phyloP scores from a whole-genome alignment of 164 flowering plant species.

The Magnolia kwangsiensis region DNA sequence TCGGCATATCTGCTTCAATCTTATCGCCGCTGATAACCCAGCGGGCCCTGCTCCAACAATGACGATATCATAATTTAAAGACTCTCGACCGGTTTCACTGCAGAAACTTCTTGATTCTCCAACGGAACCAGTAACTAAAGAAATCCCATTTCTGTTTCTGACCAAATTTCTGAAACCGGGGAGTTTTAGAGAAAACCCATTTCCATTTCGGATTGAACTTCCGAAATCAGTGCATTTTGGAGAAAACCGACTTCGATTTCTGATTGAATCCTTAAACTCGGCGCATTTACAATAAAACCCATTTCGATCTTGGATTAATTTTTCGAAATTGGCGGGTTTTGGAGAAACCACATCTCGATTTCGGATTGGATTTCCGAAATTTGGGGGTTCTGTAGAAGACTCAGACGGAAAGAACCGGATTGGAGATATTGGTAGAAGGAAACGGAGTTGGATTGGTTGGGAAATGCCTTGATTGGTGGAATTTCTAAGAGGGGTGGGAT shows the following conservation, averaged over 20 bases:
- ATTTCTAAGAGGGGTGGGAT: background rate
- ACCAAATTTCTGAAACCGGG: slow-evolving; percentile 3
- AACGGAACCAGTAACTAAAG: background rate
- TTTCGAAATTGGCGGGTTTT: slow-evolving; percentile 11
- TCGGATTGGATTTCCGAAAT: slow-evolving; percentile 6
- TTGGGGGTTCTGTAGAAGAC: slow-evolving; percentile 11
- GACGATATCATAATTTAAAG: slow-evolving; percentile 76
- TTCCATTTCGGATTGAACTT: background rate
- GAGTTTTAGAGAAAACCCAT: slow-evolving; percentile 20
- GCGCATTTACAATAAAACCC: slow-evolving; percentile 11
- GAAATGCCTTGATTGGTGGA: background rate
- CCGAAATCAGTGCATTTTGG: background rate
- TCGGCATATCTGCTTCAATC: slow-evolving; percentile 81
- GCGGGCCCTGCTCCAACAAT: slow-evolving; percentile 98
- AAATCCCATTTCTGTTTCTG: slow-evolving; percentile 22
- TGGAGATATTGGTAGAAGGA: slow-evolving; percentile 2
- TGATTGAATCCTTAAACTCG: background rate
- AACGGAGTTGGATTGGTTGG: background rate
- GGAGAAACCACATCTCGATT: slow-evolving; percentile 21
- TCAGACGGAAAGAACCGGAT: slow-evolving; percentile 15
- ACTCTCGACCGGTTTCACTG: slow-evolving; percentile 51
- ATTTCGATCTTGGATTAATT: slow-evolving; percentile 12
- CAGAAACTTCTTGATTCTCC: slow-evolving; percentile 40
- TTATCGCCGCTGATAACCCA: slow-evolving; percentile 84
- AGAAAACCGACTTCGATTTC: slow-evolving; percentile 12